Conservation (phyloP, 2,329 filamentous ascomycete species). For the Cucurbitaria berberidis region DNA sequence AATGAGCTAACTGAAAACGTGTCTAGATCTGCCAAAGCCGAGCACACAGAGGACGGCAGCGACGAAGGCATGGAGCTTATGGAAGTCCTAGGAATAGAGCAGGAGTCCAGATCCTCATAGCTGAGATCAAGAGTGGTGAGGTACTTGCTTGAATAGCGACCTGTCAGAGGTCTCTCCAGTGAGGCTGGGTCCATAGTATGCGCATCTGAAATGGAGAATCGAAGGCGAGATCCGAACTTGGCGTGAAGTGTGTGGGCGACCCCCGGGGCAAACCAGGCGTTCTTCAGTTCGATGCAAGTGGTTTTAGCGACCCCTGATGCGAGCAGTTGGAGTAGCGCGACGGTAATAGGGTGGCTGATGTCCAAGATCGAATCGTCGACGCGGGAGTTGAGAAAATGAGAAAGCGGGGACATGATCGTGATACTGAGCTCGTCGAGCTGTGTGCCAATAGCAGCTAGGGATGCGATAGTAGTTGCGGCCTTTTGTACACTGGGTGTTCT, state of each 20-base stretch:
- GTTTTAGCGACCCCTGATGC: slow-evolving; percentile 9
- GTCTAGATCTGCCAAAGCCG: slow-evolving; percentile 17
- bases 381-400: slow-evolving; percentile 16
- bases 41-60: slow-evolving; percentile 12
- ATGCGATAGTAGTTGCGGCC: slow-evolving; percentile 14
- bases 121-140: slow-evolving; percentile 11
- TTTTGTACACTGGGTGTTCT: slow-evolving; percentile 3
- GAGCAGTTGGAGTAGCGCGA: slow-evolving; percentile 15
- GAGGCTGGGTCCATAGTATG: background rate
- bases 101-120: slow-evolving; percentile 7
- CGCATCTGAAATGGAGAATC: slow-evolving; percentile 1
- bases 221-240: slow-evolving; percentile 7
- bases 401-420: slow-evolving; percentile 14
- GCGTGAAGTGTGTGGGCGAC: slow-evolving; percentile 12
- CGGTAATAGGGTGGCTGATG: slow-evolving; percentile 18
- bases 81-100: background rate
- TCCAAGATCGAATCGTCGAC: slow-evolving; percentile 26
- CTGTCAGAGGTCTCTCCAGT: slow-evolving; percentile 10
- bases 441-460: slow-evolving; percentile 16
- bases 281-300: slow-evolving; percentile 11
- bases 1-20: slow-evolving; percentile 18
- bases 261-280: slow-evolving; percentile 20
- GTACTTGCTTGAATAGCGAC: slow-evolving; percentile 10
- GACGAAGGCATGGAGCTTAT: slow-evolving; percentile 3
- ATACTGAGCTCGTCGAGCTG: slow-evolving; percentile 16